Percentiles rank a stretch among this genome's conserved stretches.
Evolutionary conservation across 2,329 filamentous ascomycete species (phyloP).

Genomic region (Aspergillus sclerotialis): DNA sequence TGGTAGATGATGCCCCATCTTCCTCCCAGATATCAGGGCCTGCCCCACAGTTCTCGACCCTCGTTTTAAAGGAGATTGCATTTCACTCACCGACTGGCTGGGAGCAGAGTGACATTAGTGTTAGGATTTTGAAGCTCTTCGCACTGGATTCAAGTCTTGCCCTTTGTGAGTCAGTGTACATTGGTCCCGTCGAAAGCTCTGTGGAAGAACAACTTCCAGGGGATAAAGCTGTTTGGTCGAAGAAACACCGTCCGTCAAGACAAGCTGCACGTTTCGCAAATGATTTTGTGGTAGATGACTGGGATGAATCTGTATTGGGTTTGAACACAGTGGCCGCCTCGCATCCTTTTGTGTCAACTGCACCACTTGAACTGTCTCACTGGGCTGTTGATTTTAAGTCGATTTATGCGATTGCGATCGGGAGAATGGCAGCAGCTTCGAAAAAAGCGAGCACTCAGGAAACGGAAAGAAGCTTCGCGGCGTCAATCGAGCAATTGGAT

Average conservation of each 20-base stretch:
- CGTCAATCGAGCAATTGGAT: conserved; percentile 16
- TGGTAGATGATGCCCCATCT: conserved; percentile 5
- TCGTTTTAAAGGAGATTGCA: conserved; percentile 27
- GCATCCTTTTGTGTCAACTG: conserved; percentile 7
- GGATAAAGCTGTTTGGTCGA: conserved; percentile 16
- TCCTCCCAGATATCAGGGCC: conserved; percentile 6
- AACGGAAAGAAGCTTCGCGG: conserved; percentile 15
- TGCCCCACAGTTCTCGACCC: conserved; percentile 18
- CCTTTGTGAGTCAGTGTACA: conserved; percentile 30
- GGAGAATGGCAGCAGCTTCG: conserved; percentile 5
- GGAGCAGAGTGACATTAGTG: conserved; percentile 11
- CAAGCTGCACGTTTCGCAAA: conserved; percentile 8
- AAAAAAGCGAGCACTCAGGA: conserved; percentile 5
- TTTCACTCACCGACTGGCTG: conserved; percentile 12
- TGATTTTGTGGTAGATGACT: conserved; percentile 34
- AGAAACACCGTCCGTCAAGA: conserved; percentile 11
- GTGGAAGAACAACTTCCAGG: conserved; percentile 9
- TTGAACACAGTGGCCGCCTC: conserved; percentile 3
- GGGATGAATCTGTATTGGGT: conserved; percentile 20
- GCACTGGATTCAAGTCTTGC: conserved; percentile 24
- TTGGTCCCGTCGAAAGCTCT: conserved; percentile 7
- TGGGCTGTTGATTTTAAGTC: conserved; percentile 24
- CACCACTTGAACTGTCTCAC: too few relatives aligned
- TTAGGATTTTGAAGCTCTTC: conserved; percentile 31
- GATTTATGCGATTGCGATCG: conserved; percentile 20